phyloP scores from a whole-genome alignment of 805 yeast genomes.

The Metschnikowia drakensbergensis region DNA sequence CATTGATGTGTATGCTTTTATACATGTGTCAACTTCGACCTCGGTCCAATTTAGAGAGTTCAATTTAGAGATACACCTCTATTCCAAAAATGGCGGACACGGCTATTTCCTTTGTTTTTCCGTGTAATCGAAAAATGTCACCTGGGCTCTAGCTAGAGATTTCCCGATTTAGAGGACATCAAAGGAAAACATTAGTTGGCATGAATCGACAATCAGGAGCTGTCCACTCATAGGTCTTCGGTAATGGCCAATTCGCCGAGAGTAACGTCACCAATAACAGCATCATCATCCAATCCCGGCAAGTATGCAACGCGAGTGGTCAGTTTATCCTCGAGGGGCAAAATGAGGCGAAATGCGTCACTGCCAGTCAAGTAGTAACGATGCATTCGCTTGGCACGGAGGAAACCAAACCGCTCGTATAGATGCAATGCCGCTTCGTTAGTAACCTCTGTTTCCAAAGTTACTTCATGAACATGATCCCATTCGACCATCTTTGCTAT shows the following conservation, averaged over 20 bases:
- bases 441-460: slow-evolving; percentile 85
- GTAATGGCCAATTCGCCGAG: neutral
- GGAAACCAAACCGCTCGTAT: slow-evolving; percentile 74
- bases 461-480: slow-evolving; percentile 79
- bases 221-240: neutral
- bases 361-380: slow-evolving; percentile 88
- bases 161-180: no score
- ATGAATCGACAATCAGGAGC: no score
- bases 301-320: slow-evolving; percentile 51
- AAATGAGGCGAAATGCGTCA: slow-evolving; percentile 83
- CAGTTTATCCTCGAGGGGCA: slow-evolving; percentile 66
- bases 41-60: no score
- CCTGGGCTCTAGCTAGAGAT: no score
- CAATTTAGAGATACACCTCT: no score
- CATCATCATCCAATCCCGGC: slow-evolving; percentile 5
- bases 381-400: slow-evolving; percentile 69
- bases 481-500: slow-evolving; percentile 60
- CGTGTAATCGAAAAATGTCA: no score
- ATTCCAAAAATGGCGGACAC: no score
- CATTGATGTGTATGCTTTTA: no score
- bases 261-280: neutral
- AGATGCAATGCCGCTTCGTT: slow-evolving; percentile 66
- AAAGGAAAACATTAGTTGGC: no score
- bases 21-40: no score
- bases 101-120: no score